Evolutionary conservation across 1,284 basidiomycete species (phyloP).

Genomic region (Cryptococcus amylolentus): DNA sequence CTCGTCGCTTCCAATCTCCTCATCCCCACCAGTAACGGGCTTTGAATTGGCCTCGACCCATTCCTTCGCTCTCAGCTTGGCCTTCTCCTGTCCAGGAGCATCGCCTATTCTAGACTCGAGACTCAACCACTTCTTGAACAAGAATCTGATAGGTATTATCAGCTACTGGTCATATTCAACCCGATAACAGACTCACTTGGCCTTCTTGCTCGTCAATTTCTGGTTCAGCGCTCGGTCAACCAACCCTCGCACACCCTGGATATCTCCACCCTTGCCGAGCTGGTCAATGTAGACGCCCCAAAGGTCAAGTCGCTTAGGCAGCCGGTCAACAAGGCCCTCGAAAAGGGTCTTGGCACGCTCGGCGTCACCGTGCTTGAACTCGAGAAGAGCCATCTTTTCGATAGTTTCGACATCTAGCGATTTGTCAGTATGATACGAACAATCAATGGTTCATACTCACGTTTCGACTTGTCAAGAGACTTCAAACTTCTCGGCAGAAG

Average conservation of each 20-base stretch:
- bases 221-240: constrained; percentile 76
- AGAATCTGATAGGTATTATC: constrained; percentile 56
- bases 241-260: constrained; percentile 70
- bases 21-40: constrained; percentile 5
- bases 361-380: constrained; percentile 89
- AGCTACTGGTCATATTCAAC: background rate
- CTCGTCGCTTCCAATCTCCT: constrained; percentile 15
- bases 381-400: constrained; percentile 87
- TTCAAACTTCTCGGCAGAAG: constrained; percentile 86
- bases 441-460: constrained; percentile 54
- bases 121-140: constrained; percentile 97
- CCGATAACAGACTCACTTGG: constrained; percentile 62
- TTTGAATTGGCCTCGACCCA: constrained; percentile 57
- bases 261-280: constrained; percentile 73
- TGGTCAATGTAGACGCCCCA: constrained; percentile 98
- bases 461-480: constrained; percentile 90
- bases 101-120: constrained; percentile 85
- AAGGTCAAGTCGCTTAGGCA: constrained; percentile 89
- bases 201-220: constrained; percentile 91
- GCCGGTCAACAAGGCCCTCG: constrained; percentile 90
- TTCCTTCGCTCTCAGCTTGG: constrained; percentile 83
- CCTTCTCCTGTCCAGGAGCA: constrained; percentile 71
- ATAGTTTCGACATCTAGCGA: constrained; percentile 87
- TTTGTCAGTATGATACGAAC: background rate
- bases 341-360: constrained; percentile 95